Base-by-base conservation (phyloP, 345 rosid genomes). In the Citrus sp. region DNA sequence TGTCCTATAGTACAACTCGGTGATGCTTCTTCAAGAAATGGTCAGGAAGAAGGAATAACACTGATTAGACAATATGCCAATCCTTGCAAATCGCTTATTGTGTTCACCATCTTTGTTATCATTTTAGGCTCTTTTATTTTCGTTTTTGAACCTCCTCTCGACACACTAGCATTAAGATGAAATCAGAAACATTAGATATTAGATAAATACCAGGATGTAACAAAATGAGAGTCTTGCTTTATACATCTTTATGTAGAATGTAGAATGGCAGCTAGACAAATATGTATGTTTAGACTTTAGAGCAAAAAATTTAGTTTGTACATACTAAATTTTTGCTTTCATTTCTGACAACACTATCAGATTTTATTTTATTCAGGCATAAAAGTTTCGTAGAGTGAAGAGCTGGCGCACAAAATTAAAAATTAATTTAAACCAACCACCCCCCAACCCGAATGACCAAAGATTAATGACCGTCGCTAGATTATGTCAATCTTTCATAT, bases 1-100 rank as follows among this genome's bases (percentile, higher is more conserved):
- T 89, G 93, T 71, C 89, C 95, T 2, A 85, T 80, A 2, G 74
- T 92, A 14, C 95, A 93, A 82, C 28, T 93, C 69, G 93, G 86
- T 56, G 87, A 92, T 56, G 70, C 89, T 28, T 78, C 92, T 55
- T 69, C 87, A 64, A 85, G 85, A 69, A 80, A 80, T 19, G 89
- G 83, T 75, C 88, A 74, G 68, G 92, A 92, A 62, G 89, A 93
- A 84, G 90, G 91, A 51, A 82, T 78, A 74, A 81, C 85, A 14
- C 85, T 93, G 27, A 70, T 89, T 21, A 78, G 83, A 75, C 81
- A 78, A 27, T 46, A 49, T 7, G 87, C 84, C 2, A 83, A 91
- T 80, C 92, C 92, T 30, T 86, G 97, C 70, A 92, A 91, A 85
- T 91, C 97, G 5, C 81, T 91, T 14, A 64, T 85, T 16, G 38